Percentiles rank a stretch among this genome's conserved stretches.
Conservation (phyloP, 139 green algal species). For the Penium margaritaceum region DNA sequence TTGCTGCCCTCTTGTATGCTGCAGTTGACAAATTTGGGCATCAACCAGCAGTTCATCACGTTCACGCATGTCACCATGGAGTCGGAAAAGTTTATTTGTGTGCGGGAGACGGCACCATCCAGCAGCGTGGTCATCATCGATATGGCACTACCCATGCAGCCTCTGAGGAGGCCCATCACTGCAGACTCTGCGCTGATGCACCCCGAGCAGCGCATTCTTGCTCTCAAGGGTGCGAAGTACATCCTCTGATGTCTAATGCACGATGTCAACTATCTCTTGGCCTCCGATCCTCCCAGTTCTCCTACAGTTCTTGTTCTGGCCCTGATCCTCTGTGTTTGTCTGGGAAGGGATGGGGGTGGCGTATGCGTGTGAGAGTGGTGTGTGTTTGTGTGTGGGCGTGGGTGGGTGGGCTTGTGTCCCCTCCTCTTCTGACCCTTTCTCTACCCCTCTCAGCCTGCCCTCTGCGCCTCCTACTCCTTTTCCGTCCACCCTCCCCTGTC, state of each 20-base stretch:
- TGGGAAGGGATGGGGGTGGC: neutral
- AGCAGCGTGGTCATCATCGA: conserved; percentile 86
- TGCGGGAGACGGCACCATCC: conserved; percentile 73
- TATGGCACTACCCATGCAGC: conserved; percentile 64
- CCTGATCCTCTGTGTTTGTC: neutral
- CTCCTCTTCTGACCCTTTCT: too few species aligned
- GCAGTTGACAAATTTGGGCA: conserved; percentile 80
- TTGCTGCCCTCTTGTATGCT: neutral
- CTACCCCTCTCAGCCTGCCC: too few species aligned
- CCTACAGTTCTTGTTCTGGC: neutral
- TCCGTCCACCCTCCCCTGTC: too few species aligned
- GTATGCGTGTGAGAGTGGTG: too few species aligned
- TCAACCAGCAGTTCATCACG: conserved; percentile 82
- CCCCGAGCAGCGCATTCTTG: conserved; percentile 83
- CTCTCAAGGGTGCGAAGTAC: conserved; percentile 68
- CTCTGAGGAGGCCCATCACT: conserved; percentile 83
- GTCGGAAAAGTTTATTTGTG: conserved; percentile 91
- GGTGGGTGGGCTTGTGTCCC: too few species aligned
- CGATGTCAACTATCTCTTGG: too few species aligned
- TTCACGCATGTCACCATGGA: conserved; percentile 97
- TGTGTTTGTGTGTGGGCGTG: too few species aligned
- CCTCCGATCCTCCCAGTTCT: too few species aligned
- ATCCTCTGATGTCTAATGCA: too few species aligned
- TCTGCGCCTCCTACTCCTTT: too few species aligned
- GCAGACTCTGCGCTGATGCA: conserved; percentile 95